Base-by-base conservation (phyloP, 352 stramenopile species). In the Phytophthora kernoviae region DNA sequence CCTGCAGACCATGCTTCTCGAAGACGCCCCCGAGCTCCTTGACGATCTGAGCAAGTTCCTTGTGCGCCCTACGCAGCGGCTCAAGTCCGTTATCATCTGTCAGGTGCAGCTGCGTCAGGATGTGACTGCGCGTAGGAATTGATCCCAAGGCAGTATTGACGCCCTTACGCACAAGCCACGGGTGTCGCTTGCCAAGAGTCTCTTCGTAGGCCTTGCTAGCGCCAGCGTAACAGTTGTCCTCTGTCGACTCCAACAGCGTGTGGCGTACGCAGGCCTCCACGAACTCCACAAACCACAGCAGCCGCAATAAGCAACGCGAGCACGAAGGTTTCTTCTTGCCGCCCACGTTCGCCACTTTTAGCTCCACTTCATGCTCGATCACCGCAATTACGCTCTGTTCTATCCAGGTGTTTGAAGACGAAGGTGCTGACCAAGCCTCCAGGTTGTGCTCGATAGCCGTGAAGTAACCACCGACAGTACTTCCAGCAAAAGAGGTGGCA, bases 211-310 rank as follows among this genome's bases (percentile, higher is more conserved):
- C 85, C 54, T 90, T 90, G 44, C 76, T 86, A 14, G 84, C 80
- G 4, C 78, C 81, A 5, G 72, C 62, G 26, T 76, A 75, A 51
- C 83, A 89, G 48, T 75, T 82, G n/a, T 94, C 85, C 18, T 87
- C 76, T 14, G 55, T 64, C 48, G 73, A 89, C 34, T 90, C 79
- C 22, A 91, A 58, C 39, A 93, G 51, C n/a, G 75, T 85, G 54
- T 91, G 77, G 34, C 75, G 66, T 9, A 94, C 57, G 15, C 77
- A 91, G 15, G 83, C 80, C 42, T 91, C 83, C 34, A 94, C 85
- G 34, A 94, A 94, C 65, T 94, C 81, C 24, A 94, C 50, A 45
- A 94, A 94, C 85, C 85, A 94, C 26, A 91, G 59, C 36, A 94
- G 48, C 0, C 85, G 85, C 41, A 93, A 59, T 24, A 92, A 54